Evolutionary conservation across 1,284 basidiomycete genomes (phyloP).

Genomic region (Volvariella volvacea): DNA sequence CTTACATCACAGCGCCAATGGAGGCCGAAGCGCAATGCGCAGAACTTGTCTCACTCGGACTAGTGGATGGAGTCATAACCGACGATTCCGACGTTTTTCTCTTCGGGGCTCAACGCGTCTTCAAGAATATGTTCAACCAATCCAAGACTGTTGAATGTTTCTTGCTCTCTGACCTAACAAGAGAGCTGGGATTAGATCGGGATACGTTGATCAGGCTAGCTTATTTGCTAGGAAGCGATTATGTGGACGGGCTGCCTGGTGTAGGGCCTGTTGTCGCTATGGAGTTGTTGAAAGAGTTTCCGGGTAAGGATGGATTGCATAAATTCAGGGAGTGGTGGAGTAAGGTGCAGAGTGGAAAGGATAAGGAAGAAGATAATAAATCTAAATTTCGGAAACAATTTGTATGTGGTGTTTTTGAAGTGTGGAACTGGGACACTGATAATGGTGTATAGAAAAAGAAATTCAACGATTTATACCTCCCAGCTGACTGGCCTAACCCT

Average conservation of each 20-base stretch:
- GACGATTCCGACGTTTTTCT: slow-evolving; percentile 99
- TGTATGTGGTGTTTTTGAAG: slow-evolving; percentile 42
- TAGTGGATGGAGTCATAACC: slow-evolving; percentile 98
- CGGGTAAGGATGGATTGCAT: slow-evolving; percentile 75
- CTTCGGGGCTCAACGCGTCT: slow-evolving; percentile 90
- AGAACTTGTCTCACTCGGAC: slow-evolving; percentile 74
- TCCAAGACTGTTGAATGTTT: slow-evolving; percentile 98
- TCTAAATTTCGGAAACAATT: slow-evolving; percentile 80
- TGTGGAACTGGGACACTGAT: background rate
- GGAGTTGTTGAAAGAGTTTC: slow-evolving; percentile 90
- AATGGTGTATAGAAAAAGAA: slow-evolving; percentile 68
- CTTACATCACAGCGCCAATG: slow-evolving; percentile 98
- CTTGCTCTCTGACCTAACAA: slow-evolving; percentile 74
- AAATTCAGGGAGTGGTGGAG: slow-evolving; percentile 95
- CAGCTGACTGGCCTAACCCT: slow-evolving; percentile 85
- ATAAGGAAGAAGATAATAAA: slow-evolving; percentile 63
- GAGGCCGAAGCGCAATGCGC: slow-evolving; percentile 99
- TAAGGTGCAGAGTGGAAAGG: slow-evolving; percentile 88
- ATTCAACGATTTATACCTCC: slow-evolving; percentile 78
- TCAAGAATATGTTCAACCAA: slow-evolving; percentile 99
- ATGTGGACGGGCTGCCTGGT: slow-evolving; percentile 92
- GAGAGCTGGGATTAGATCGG: slow-evolving; percentile 86
- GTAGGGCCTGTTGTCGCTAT: slow-evolving; percentile 96
- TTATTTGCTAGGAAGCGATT: slow-evolving; percentile 94
- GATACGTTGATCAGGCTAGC: slow-evolving; percentile 87